Evolutionary conservation across 2,329 filamentous ascomycete species (phyloP), one percentile per base, ranked within the genome.

Genomic region (Chaetomium olivaceum): DNA sequence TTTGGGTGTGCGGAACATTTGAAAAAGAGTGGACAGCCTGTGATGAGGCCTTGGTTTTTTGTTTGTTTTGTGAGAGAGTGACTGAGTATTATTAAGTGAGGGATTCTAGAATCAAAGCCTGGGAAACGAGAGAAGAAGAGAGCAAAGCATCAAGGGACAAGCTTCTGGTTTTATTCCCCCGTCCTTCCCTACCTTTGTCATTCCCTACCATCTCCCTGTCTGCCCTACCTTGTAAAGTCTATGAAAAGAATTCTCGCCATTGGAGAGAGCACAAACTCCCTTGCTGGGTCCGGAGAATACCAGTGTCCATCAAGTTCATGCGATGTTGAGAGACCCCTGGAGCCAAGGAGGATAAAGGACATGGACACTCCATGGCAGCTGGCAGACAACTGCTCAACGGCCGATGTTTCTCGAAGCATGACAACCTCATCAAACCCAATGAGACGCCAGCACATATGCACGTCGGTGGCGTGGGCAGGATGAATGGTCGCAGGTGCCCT

Each of bases 381-480:
- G 63, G 8, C 11, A 4, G 39, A 23, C 67, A 69, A 58, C 25
- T 62, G 65, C 2, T 27, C 8, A 33, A 19, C 63, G 50, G 56
- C 23, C 36, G 63, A 4, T n/a, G 48, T 19, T 14, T 21, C 4
- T 27, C 25, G 57, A 60, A 63, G 68, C 68, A 68, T 67, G 54
- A 67, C 51, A 67, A 69, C 39, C 70, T 68, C 68, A 71, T 70
- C 64, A 70, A 70, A 70, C 59, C 58, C 61, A 63, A 66, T 67
- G 67, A 48, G 31, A 67, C 65, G 57, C 52, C 58, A 54, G 48
- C 60, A 59, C 54, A 58, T 52, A 63, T 64, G 57, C 52, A 63
- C 58, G 25, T 27, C 55, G 52, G 39, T 4, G 39, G 39, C 39
- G 39, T 43, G 39, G 36, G 7, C 16, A 43, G 39, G 2, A n/a